Evolutionary conservation across 176 grass and related monocot genomes (phyloP).

Genomic region (Oryza longistaminata): DNA sequence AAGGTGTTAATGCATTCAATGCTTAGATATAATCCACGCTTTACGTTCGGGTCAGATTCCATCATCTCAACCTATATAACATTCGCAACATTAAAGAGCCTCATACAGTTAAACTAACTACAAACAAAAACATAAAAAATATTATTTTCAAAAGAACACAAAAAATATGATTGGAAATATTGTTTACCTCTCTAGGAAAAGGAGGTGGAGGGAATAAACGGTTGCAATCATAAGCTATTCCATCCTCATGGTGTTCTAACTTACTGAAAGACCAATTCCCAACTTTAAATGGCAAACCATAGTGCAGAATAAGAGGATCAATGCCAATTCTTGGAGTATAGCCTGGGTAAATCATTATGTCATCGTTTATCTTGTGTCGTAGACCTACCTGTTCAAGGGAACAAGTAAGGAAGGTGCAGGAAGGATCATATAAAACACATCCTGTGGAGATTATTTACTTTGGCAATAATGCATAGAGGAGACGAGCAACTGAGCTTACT

Average conservation of each 20-base stretch:
- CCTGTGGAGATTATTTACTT: slow-evolving; percentile 22
- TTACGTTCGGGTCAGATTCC: slow-evolving; percentile 75
- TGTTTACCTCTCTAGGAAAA: slow-evolving; percentile 82
- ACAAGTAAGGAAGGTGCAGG: slow-evolving; percentile 28
- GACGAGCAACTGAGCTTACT: slow-evolving; percentile 59
- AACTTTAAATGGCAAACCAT: slow-evolving; percentile 91
- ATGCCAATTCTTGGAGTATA: slow-evolving; percentile 77
- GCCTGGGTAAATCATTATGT: slow-evolving; percentile 98
- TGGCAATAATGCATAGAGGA: neutral
- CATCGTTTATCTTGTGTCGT: slow-evolving; percentile 94
- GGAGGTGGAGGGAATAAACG: slow-evolving; percentile 79
- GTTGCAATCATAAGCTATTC: slow-evolving; percentile 91
- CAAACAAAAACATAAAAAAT: neutral
- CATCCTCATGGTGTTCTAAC: slow-evolving; percentile 89
- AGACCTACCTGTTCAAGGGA: slow-evolving; percentile 70
- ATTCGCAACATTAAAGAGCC: neutral
- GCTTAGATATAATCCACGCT: slow-evolving; percentile 77
- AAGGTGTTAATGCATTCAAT: slow-evolving; percentile 96
- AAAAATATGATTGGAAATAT: slow-evolving; percentile 13
- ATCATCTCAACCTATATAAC: slow-evolving; percentile 77
- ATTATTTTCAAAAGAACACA: neutral
- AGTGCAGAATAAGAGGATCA: slow-evolving; percentile 91
- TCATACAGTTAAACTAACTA: neutral
- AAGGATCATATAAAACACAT: slow-evolving; percentile 18
- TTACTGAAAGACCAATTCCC: slow-evolving; percentile 98